Evolutionary conservation across 2,329 filamentous ascomycete genomes (phyloP), one percentile per base, ranked within the genome.

Genomic region (Sclerotinia minor): DNA sequence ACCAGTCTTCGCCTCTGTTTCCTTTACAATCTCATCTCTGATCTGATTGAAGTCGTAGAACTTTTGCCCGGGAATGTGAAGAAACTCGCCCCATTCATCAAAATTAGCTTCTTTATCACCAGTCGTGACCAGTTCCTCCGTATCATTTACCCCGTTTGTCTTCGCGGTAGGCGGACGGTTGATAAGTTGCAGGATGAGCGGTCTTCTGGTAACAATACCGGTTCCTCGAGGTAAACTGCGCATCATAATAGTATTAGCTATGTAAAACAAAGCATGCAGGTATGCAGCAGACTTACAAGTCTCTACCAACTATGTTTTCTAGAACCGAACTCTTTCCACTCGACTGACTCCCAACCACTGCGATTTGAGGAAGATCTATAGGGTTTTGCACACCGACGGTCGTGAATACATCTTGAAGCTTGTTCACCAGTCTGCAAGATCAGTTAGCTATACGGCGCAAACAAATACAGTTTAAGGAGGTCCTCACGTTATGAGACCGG

Each of bases 31-130:
- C 83, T 99, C 95, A 68, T 98, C 95, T 75, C 95, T 88, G 76
- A 99, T 97, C 84, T 97, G 97, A 84, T 93, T 92, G 83, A 99
- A 99, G 82, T 99, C 95, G 81, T 89, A 89, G 83, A 96, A 98
- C 81, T 98, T 98, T 81, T 98, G 92, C 75, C 94, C 95, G 26
- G 95, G 94, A 72, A 99, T 92, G 80, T 99, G 95, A 72, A 99
- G 84, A 81, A 99, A 99, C 84, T 99, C 95, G 83, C 94, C 95
- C 92, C 96, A 99, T 80, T 99, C 95, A 78, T 98, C 93, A 26
- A 86, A 80, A 80, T 99, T 99, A 76, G 94, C 92, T 74, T 93
- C 91, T 79, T 91, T 91, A 80, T 98, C 95, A 73, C 85, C 88
- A 67, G 87, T 88, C 69, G 83, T 83, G 69, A 87, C 81, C 74